These are phyloP conservation scores for Castanopsis chinensis DNA, from an alignment of 306 rosid genomes.

Conservation along the genomic window DNA sequence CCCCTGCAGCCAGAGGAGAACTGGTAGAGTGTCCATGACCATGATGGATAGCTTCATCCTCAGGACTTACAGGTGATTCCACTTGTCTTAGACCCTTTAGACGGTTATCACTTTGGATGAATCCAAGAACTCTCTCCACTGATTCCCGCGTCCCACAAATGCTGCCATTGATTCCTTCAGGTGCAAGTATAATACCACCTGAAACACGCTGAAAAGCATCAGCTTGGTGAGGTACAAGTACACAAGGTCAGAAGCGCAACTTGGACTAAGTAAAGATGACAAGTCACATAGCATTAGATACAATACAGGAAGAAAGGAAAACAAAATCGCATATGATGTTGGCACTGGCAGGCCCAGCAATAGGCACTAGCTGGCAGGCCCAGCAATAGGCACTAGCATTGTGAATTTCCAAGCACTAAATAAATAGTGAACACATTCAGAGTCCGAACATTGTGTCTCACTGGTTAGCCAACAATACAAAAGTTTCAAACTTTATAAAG, in stretches of 20 bases:
- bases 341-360: no score
- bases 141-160: slow-evolving; percentile 75
- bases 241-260: slow-evolving; percentile 2
- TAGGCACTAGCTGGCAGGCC: no score
- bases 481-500: not conserved
- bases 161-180: slow-evolving; percentile 96
- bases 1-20: slow-evolving; percentile 95
- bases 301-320: not conserved
- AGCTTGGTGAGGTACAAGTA: slow-evolving; percentile 46
- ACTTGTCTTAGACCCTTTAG: slow-evolving; percentile 64
- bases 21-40: slow-evolving; percentile 75
- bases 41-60: slow-evolving; percentile 91
- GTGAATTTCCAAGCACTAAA: not conserved
- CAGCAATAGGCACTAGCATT: no score
- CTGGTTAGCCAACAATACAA: not conserved
- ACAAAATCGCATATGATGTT: no score
- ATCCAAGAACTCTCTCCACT: slow-evolving; percentile 70
- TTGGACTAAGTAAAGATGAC: not conserved
- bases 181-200: slow-evolving; percentile 92
- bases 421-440: not conserved
- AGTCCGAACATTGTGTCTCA: not conserved
- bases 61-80: slow-evolving; percentile 88
- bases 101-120: slow-evolving; percentile 60
- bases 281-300: not conserved
- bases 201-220: slow-evolving; percentile 87